Base-by-base conservation (phyloP, 75 land plant species). In the Picea glauca region DNA sequence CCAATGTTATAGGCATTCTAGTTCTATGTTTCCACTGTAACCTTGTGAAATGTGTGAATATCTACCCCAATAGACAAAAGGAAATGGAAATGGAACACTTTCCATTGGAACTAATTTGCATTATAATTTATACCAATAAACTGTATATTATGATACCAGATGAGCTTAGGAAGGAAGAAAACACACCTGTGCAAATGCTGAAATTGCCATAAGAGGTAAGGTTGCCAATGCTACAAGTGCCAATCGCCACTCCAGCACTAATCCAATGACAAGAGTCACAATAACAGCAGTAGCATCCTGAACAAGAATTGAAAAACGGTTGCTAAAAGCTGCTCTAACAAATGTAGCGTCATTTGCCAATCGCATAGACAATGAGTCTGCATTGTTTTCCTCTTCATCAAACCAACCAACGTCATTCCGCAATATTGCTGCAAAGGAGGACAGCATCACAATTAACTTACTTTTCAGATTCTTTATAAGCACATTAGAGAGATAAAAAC, bases 401-500 rank as follows among this genome's bases (percentile, higher is more conserved):
- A 91, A 93, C 98, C 98, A 96, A 6, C 94, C 96, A 75, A 92
- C 78, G 70, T 96, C 96, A 79, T 90, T 96, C 62, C 87, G 80
- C 58, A 96, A 83, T 14, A 96, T 91, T 60, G 98, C 98, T 95
- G 90, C 62, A 84, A 15, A 20, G 62, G 12, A 78, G 62, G 59
- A 63, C 11, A 4, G 43, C 15, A 43, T 76, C 59, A 33, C 58
- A 20, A 68, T 60, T 32, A 38, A 35, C 70, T 66, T 13, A 14
- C 35, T 66, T 15, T 66, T 32, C 35, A 35, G n/a, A 66, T 66
- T 66, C 43, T 66, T 15, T 35, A 15, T 32, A 17, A 66, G 43
- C 43, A 66, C 18, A 32, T 4, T 66, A 33, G 70, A 17, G 13
- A 66, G 40, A 18, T 5, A 66, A 17, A 66, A 65, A 33, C 31